Evolutionary conservation across 345 rosid species (phyloP).

Genomic region (Pugionium dolabratum): DNA sequence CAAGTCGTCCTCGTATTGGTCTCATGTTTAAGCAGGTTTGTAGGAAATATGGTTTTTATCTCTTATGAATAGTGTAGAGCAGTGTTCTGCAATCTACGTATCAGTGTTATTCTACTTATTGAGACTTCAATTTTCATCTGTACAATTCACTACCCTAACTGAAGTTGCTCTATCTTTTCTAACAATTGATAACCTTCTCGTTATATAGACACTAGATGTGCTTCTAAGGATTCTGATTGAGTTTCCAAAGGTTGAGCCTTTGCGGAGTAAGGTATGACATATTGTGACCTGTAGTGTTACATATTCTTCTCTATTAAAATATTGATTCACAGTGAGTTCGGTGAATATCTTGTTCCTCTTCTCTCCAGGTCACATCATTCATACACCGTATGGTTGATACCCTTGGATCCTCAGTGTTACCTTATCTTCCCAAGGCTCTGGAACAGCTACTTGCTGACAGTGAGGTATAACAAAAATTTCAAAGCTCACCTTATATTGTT

Average conservation of each 20-base stretch:
- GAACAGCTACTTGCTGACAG: constrained; percentile 86
- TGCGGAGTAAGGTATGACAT: constrained; percentile 74
- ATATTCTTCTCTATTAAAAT: not conserved
- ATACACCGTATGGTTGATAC: constrained; percentile 98
- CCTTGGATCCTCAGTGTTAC: constrained; percentile 85
- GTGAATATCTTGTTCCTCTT: constrained; percentile 23
- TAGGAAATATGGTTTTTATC: constrained; percentile 1
- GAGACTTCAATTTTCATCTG: constrained; percentile 3
- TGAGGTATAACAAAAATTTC: constrained; percentile 59
- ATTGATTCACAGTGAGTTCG: constrained; percentile 23
- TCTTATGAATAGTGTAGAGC: constrained; percentile 2
- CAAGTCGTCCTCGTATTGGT: constrained; percentile 86
- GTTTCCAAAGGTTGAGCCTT: constrained; percentile 77
- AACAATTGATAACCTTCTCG: constrained; percentile 17
- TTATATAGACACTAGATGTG: constrained; percentile 80
- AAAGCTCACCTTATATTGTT: constrained; percentile 16
- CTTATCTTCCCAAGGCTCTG: constrained; percentile 90
- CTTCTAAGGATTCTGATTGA: constrained; percentile 76
- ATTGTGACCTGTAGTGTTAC: constrained; percentile 7
- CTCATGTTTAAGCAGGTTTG: constrained; percentile 94
- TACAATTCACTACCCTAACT: not conserved
- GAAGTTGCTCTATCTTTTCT: constrained; percentile 23
- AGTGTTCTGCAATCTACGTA: constrained; percentile 14
- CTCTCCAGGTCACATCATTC: constrained; percentile 75
- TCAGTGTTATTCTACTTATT: not conserved